These are phyloP conservation scores for Haplosporangium sp. DNA, from an alignment of 371 early-diverging fungal genomes.

Conservation along the genomic window DNA sequence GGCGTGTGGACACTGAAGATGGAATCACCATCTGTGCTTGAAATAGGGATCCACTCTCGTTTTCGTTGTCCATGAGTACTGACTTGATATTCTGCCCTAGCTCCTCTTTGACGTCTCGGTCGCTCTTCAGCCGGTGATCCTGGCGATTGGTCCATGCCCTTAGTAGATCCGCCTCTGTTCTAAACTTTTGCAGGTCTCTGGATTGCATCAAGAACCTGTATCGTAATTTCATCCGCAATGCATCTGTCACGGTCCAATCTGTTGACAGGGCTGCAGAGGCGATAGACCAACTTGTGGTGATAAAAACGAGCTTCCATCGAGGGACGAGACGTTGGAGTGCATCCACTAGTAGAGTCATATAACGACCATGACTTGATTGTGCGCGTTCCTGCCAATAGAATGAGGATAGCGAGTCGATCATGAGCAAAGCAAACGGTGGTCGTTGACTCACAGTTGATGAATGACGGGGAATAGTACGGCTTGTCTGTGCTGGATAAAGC, in stretches of 20 bases:
- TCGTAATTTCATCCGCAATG: constrained; percentile 19
- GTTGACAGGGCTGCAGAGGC: constrained; percentile 4
- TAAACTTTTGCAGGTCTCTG: constrained; percentile 16
- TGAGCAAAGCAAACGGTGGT: constrained; percentile 27
- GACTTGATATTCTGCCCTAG: neutral
- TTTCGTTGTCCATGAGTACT: neutral
- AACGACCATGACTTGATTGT: constrained; percentile 18
- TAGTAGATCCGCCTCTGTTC: constrained; percentile 14
- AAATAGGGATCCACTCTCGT: constrained; percentile 18
- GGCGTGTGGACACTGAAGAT: neutral
- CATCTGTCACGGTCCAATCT: constrained; percentile 34
- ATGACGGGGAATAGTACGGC: too few species aligned
- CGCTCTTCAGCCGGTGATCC: neutral
- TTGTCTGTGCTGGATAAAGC: neutral
- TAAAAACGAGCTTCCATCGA: constrained; percentile 31
- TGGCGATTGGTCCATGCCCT: constrained; percentile 12
- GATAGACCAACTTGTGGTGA: constrained; percentile 36
- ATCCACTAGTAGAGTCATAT: constrained; percentile 18
- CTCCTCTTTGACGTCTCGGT: neutral
- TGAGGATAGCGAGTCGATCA: constrained; percentile 42
- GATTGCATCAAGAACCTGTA: constrained; percentile 47
- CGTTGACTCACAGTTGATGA: neutral
- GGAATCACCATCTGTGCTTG: constrained; percentile 50
- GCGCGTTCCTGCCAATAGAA: constrained; percentile 50
- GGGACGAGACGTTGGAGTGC: constrained; percentile 24